Evolutionary conservation across 768 basidiomycete species (phyloP), one percentile per base, ranked within the genome.

Genomic region (Phlegmacium glaucopus): DNA sequence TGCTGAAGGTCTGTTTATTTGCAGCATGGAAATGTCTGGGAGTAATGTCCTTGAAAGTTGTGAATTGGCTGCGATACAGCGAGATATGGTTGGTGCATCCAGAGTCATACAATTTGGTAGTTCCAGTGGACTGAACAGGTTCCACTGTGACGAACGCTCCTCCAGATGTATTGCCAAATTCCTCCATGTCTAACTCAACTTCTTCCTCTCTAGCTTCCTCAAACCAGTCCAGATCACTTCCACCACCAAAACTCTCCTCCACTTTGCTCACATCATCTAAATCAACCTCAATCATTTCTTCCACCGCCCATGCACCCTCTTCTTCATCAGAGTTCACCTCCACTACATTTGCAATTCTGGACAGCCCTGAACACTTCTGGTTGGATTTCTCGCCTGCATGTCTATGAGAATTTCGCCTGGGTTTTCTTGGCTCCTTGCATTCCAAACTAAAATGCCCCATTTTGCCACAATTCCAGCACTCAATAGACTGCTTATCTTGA

Each of bases 1-100:
- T 66, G 28, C 47, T 57, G 55, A 72, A 72, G 5, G 35, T 40
- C 27, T 65, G 49, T 30, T 65, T 60, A 44, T 69, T 70, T 11
- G 65, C 67, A 56, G 64, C 64, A 11, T 45, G 47, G 34, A 69
- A 59, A 5, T 13, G 56, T 26, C 9, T 58, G 49, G 4, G 62
- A 12, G 58, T 17, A n/a, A 61, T 68, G 13, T 50, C 44, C 9
- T 36, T 41, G 47, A 61, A 60, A 25, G 55, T 63, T 8, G 48
- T 30, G 46, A 68, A 58, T 18, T 58, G 44, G 18, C 62, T 47
- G 25, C 44, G 52, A 50, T 63, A 63, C 1, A 62, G 66, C 1
- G 62, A 59, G 11, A 69, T 60, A 48, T 67, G 68, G 18, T 50
- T 25, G 4, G 60, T 63, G 35, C 53, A 45, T 4, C 68, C 64